A percentile compares a stretch with the other conserved stretches of the same genome.
Evolutionary conservation across 140 eudicot genomes (phyloP).

Genomic region (Ambrosia hybrid): DNA sequence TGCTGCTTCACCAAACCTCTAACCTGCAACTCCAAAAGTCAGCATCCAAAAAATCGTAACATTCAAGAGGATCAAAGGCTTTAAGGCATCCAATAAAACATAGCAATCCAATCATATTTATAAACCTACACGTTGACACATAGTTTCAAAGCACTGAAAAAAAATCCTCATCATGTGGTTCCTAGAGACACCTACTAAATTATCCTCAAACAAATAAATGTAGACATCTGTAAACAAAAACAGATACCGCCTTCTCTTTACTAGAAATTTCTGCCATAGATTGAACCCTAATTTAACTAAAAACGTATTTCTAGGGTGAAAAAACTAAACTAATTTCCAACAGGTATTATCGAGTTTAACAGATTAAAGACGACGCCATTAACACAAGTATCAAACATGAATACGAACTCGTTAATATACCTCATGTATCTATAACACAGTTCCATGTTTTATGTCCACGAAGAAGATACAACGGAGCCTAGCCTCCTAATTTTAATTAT

Average conservation of each 20-base stretch:
- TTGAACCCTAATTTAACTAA: conserved; percentile 2
- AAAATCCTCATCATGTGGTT: background rate
- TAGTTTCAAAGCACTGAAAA: background rate
- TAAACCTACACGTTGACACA: background rate
- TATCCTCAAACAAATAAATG: background rate
- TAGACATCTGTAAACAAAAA: conserved; percentile 8
- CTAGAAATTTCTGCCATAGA: background rate
- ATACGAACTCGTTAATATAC: no score
- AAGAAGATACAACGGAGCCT: no score
- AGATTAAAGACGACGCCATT: no score
- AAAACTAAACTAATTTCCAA: background rate
- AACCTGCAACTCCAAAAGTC: conserved; percentile 52
- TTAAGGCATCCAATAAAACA: background rate
- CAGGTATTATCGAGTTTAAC: no score
- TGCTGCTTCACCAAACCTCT: conserved; percentile 92
- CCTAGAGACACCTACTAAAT: background rate
- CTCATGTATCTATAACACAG: no score
- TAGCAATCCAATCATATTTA: background rate
- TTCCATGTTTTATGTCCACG: no score
- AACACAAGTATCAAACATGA: no score
- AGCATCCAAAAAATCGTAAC: background rate
- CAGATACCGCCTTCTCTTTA: background rate
- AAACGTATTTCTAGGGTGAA: background rate
- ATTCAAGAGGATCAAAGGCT: background rate
- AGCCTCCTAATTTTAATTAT: no score